A percentile compares a stretch with the other conserved stretches of the same genome.
These are phyloP conservation scores for Podila epigama DNA, from an alignment of 192 early-diverging fungal species.

Conservation along the genomic window DNA sequence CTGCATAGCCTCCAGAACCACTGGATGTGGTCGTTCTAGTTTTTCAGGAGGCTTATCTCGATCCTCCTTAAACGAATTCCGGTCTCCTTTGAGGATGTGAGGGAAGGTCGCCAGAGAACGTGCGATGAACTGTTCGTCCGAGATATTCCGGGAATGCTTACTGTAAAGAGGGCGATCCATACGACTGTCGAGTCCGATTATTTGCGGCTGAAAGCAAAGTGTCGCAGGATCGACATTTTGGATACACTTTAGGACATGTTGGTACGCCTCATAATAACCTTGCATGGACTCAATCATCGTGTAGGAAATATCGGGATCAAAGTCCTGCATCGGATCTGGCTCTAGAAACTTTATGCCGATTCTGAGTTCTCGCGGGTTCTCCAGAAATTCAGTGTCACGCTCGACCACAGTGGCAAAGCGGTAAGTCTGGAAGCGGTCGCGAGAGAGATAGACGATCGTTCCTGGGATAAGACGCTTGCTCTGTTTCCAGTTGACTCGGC, in stretches of 20 bases:
- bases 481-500: slow-evolving; percentile 54
- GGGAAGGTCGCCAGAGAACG: slow-evolving; percentile 17
- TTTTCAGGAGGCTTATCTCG: too few species aligned
- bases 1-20: slow-evolving; percentile 53
- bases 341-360: slow-evolving; percentile 46
- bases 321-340: slow-evolving; percentile 19
- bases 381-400: slow-evolving; percentile 36
- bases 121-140: slow-evolving; percentile 11
- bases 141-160: background rate
- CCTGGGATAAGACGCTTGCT: slow-evolving; percentile 63
- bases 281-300: slow-evolving; percentile 53
- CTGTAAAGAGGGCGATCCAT: slow-evolving; percentile 52
- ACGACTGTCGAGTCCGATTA: slow-evolving; percentile 46
- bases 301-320: slow-evolving; percentile 30
- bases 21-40: background rate
- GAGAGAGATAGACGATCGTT: slow-evolving; percentile 59
- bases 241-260: slow-evolving; percentile 55
- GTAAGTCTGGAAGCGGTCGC: slow-evolving; percentile 55
- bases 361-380: slow-evolving; percentile 31
- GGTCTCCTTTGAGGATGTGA: slow-evolving; percentile 2
- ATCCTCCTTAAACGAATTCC: background rate
- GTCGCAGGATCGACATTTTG: slow-evolving; percentile 47
- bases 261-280: slow-evolving; percentile 56
- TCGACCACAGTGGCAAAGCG: slow-evolving; percentile 58
- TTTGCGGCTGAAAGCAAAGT: slow-evolving; percentile 52